A percentile compares a stretch with the other conserved stretches of the same genome.
These are phyloP conservation scores for Rugonectria rugulosa DNA, from an alignment of 2,329 filamentous ascomycete genomes.

Conservation along the genomic window DNA sequence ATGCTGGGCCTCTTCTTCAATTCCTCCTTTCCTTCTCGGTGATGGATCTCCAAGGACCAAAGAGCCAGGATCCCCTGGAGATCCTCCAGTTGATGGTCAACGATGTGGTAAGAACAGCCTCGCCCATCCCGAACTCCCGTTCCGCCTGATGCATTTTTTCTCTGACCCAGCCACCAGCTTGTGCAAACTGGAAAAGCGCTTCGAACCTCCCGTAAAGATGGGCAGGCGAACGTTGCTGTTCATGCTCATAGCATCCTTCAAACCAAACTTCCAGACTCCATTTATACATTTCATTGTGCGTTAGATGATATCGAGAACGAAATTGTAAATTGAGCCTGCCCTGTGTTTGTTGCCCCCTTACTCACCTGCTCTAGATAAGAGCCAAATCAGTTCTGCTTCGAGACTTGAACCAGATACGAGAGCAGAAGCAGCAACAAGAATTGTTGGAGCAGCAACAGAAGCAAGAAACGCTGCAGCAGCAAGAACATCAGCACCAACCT, in stretches of 20 bases:
- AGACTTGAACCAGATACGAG: constrained; percentile 56
- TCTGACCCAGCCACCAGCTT: constrained; percentile 50
- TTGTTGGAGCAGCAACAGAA: constrained; percentile 16
- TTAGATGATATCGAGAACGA: constrained; percentile 65
- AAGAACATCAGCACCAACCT: constrained; percentile 22
- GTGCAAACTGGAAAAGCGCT: constrained; percentile 67
- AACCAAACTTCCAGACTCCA: constrained; percentile 55
- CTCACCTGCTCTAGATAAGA: constrained; percentile 40
- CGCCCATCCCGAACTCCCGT: background rate
- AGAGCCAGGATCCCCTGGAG: constrained; percentile 53
- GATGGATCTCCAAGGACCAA: constrained; percentile 45
- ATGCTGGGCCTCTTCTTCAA: background rate
- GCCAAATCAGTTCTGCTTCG: constrained; percentile 64
- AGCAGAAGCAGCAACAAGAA: constrained; percentile 32
- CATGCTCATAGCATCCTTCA: constrained; percentile 45
- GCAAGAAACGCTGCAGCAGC: constrained; percentile 16
- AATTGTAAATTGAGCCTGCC: constrained; percentile 50
- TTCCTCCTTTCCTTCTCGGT: background rate
- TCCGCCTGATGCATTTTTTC: constrained; percentile 7
- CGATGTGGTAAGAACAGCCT: constrained; percentile 57
- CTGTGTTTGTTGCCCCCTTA: constrained; percentile 4
- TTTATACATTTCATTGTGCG: constrained; percentile 58
- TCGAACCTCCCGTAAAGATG: constrained; percentile 56
- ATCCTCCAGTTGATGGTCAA: constrained; percentile 62
- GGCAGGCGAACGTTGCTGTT: constrained; percentile 48